Evolutionary conservation across 1,139 yeast species (phyloP), one percentile per base, ranked within the genome.

Genomic region (Diutina pseudorugosa): DNA sequence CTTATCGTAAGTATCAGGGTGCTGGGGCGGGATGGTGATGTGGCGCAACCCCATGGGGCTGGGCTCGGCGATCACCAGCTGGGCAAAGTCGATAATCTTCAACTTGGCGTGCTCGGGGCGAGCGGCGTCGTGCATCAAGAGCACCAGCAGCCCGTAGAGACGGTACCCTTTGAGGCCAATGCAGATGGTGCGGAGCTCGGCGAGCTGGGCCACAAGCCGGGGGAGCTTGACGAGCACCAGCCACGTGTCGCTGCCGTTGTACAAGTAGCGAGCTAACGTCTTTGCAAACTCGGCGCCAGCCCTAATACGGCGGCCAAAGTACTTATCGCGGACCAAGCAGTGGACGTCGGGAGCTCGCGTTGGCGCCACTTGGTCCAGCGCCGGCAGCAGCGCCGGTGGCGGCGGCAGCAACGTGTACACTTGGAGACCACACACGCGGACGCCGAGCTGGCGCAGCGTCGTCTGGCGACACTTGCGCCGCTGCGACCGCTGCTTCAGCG

Each of bases 341-440:
- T 70, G 70, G 33, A 70, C 65, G 7, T 62, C 61, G 16, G 30
- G 30, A 2, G 23, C 25, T 16, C 6, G 20, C 19, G 7, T 4
- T 6, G 36, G 5, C n/a, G 36, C 1, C 4, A 4, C 7, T 27
- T 4, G 11, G 9, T 9, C 30, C 11, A 27, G 2, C 36, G 36
- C 36, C 36, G 11, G 36, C n/a, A 9, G 14, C 36, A 30, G 36
- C 36, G 36, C 36, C 36, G n/a, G n/a, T 14, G 36, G 36, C 36
- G 36, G n/a, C 36, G 36, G 36, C n/a, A 11, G 5, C 5, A 30
- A 14, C n/a, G 87, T 83, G 85, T 91, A 88, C 25, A 84, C 85
- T 65, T 93, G 96, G 79, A 94, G 80, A 5, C 99, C 99, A 70
- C 99, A 94, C 20, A 94, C 80, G 53, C 99, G 75, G 0, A 90